Evolutionary conservation across 1,284 basidiomycete genomes (phyloP), one percentile per base, ranked within the genome.

Genomic region (Volvariella volvacea): DNA sequence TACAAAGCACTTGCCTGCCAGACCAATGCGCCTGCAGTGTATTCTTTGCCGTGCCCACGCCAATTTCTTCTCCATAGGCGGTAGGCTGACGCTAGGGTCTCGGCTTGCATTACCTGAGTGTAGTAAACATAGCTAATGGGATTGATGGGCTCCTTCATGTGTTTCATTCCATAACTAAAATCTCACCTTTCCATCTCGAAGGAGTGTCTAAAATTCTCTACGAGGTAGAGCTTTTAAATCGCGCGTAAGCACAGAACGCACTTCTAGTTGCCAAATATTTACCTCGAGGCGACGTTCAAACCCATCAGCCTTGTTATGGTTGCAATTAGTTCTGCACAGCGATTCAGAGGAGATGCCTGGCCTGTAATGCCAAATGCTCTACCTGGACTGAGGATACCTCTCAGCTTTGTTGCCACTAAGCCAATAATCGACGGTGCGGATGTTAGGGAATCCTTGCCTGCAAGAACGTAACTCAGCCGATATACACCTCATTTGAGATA

Each of bases 281-380:
- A 78, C 83, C 73, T 88, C 91, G n/a, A 94, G 65, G 25, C 91
- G 78, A 46, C 92, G 76, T 66, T 93, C 91, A 55, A 84, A 92
- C 0, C 89, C 90, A 57, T 74, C 79, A 1, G 90, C 92, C 62
- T 95, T 94, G 73, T 94, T 94, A 63, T 94, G 92, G 56, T 84
- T 84, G 49, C 73, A 78, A 56, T 82, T 83, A 12, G 72, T 74
- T 53, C 88, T 83, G 14, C 51, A 8, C 15, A 14, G 20, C 19
- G 10, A 39, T 25, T 21, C 22, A 16, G 16, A 44, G 33, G 12
- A 50, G 42, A 41, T 48, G 36, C 56, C 25, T 39, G 39, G 20
- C 28, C 38, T 60, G 43, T 53, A 39, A 38, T n/a, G 14, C n/a
- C 7, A n/a, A 65, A 15, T 58, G 46, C 54, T 60, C 41, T 55